Percentiles rank a stretch among this genome's conserved stretches.
Evolutionary conservation across 768 basidiomycete genomes (phyloP).

Genomic region (Botryobasidium botryosum): DNA sequence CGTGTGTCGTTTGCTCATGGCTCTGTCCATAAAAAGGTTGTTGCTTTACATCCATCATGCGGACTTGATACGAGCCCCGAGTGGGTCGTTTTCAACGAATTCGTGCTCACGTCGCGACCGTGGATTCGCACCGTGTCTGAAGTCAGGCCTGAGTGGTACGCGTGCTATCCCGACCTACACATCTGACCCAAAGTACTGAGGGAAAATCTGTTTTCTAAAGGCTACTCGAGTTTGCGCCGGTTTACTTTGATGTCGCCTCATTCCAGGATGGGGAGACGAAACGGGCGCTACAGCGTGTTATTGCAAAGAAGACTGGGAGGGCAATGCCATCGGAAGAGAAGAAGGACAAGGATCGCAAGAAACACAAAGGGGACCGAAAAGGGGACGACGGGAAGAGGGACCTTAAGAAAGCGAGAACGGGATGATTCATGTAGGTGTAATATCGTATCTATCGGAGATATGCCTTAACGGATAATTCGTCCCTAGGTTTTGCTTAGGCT

Average conservation of each 20-base stretch:
- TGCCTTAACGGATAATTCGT: no score
- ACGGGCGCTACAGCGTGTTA: slow-evolving; percentile 36
- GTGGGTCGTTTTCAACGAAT: slow-evolving; percentile 90
- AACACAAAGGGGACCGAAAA: no score
- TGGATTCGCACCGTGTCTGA: slow-evolving; percentile 90
- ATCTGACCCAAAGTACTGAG: neutral
- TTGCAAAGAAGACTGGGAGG: slow-evolving; percentile 37
- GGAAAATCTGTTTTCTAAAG: slow-evolving; percentile 18
- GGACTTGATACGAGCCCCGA: slow-evolving; percentile 77
- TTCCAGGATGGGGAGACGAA: slow-evolving; percentile 64
- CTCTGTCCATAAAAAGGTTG: slow-evolving; percentile 27
- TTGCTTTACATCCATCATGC: slow-evolving; percentile 70
- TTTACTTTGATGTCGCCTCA: slow-evolving; percentile 49
- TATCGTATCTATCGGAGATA: no score
- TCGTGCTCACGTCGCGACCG: slow-evolving; percentile 73
- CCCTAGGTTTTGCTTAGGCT: no score
- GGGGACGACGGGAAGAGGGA: no score
- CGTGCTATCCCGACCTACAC: slow-evolving; percentile 7
- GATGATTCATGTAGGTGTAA: no score
- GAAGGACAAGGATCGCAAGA: slow-evolving; percentile 13
- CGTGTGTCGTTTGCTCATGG: slow-evolving; percentile 8
- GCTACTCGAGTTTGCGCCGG: slow-evolving; percentile 43
- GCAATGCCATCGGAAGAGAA: slow-evolving; percentile 16
- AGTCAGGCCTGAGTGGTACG: slow-evolving; percentile 71
- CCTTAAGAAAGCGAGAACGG: no score